Conservation (phyloP, 495 filamentous ascomycete species). For the Podospora fimiseda region DNA sequence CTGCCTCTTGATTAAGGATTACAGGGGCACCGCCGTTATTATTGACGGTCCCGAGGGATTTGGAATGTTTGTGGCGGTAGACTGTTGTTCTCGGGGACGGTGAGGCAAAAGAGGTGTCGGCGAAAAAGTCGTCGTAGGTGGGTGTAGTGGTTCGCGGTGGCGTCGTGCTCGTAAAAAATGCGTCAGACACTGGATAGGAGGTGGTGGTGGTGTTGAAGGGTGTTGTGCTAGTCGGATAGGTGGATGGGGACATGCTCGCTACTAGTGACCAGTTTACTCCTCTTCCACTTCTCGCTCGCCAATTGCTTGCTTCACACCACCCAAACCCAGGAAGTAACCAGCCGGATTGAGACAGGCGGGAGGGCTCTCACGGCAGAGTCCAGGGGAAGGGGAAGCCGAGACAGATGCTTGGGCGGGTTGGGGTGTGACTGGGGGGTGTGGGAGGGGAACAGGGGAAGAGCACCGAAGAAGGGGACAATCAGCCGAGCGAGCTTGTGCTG, state of each 20-base stretch:
- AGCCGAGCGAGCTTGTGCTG: conserved; percentile 12
- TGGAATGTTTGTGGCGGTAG: conserved; percentile 12
- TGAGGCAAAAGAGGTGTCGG: conserved; percentile 10
- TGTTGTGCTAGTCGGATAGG: conserved; percentile 15
- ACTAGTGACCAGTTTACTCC: conserved; percentile 5
- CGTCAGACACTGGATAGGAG: conserved; percentile 9
- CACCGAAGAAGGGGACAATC: conserved; percentile 16
- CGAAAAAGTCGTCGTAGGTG: conserved; percentile 7
- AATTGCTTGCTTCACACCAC: conserved; percentile 5
- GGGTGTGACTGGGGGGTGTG: conserved; percentile 13
- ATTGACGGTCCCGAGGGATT: conserved; percentile 7
- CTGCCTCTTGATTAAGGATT: background rate
- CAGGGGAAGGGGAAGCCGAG: conserved; percentile 23
- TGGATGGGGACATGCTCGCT: conserved; percentile 27
- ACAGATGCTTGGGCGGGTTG: conserved; percentile 23
- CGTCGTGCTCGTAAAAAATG: conserved; percentile 11
- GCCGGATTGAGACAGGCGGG: conserved; percentile 22
- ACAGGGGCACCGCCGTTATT: conserved; percentile 4
- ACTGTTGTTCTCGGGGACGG: conserved; percentile 15
- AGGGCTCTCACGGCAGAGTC: conserved; percentile 10
- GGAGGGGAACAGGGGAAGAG: background rate
- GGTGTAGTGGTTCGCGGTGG: conserved; percentile 4
- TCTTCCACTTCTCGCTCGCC: conserved; percentile 9
- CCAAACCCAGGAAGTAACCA: conserved; percentile 9
- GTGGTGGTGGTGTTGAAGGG: too few species aligned